A percentile compares a stretch with the other conserved stretches of the same genome.
These are phyloP conservation scores for Leucaena leucocephala DNA, from an alignment of 306 rosid genomes.

Conservation along the genomic window DNA sequence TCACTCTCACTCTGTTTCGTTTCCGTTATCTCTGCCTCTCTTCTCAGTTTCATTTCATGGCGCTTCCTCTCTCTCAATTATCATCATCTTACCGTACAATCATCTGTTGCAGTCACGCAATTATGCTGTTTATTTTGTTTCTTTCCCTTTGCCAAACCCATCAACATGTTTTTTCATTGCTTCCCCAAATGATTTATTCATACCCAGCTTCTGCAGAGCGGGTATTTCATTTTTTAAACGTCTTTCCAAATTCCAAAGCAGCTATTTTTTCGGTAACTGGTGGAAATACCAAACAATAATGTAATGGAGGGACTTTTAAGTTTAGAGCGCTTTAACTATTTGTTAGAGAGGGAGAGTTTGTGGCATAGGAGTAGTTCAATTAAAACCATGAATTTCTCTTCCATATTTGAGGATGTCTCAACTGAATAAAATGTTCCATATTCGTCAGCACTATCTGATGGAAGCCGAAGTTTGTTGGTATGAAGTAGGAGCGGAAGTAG, in stretches of 20 bases:
- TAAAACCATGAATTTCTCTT: too few species aligned
- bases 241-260: neutral
- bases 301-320: neutral
- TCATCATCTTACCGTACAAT: neutral
- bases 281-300: neutral
- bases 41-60: neutral
- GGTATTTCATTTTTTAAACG: neutral
- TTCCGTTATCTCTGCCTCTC: conserved; percentile 17
- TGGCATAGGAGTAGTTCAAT: neutral
- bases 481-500: neutral
- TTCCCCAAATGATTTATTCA: neutral
- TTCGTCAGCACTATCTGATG: neutral
- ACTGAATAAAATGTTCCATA: too few species aligned
- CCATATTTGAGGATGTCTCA: too few species aligned
- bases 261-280: neutral
- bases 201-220: neutral
- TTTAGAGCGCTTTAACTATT: neutral
- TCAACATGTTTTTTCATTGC: neutral
- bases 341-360: neutral
- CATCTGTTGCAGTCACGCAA: conserved; percentile 6
- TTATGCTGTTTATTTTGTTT: neutral
- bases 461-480: neutral
- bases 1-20: neutral
- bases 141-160: neutral
- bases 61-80: neutral